Percentiles rank a stretch among this genome's conserved stretches.
These are phyloP conservation scores for Artemisia tridentata DNA, from an alignment of 129 eudicot genomes.

Conservation along the genomic window DNA sequence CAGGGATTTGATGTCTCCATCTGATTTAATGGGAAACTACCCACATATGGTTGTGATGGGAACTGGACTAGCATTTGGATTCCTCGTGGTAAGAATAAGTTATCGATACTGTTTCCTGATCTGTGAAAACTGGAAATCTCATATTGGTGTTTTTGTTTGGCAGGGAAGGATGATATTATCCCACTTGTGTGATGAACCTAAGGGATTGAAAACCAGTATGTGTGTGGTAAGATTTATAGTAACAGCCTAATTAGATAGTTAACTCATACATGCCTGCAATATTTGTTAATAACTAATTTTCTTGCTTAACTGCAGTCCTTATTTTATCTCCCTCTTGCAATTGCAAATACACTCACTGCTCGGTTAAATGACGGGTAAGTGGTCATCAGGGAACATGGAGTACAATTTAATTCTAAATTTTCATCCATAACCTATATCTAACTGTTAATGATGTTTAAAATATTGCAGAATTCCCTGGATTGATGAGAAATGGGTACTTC, in stretches of 20 bases:
- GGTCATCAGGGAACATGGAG: constrained; percentile 2
- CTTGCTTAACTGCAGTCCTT: constrained; percentile 60
- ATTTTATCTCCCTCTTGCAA: constrained; percentile 84
- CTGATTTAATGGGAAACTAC: constrained; percentile 61
- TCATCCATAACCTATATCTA: neutral
- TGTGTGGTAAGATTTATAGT: constrained; percentile 62
- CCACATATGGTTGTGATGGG: constrained; percentile 84
- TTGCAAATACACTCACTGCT: constrained; percentile 95
- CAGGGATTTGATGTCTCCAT: constrained; percentile 90
- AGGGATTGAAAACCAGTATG: constrained; percentile 97
- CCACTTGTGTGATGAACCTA: constrained; percentile 99
- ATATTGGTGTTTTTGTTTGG: constrained; percentile 23
- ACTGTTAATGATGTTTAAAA: constrained; percentile 8
- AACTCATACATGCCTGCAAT: no score
- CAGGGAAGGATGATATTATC: constrained; percentile 99
- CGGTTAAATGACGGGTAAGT: constrained; percentile 88
- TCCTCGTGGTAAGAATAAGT: constrained; percentile 75
- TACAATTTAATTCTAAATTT: neutral
- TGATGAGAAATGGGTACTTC: constrained; percentile 86
- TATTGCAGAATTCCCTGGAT: constrained; percentile 72
- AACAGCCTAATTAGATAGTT: neutral
- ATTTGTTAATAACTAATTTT: neutral
- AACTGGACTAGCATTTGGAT: constrained; percentile 92
- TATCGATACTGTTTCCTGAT: neutral
- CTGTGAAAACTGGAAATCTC: constrained; percentile 9